A percentile compares a stretch with the other conserved stretches of the same genome.
phyloP scores from a whole-genome alignment of 2,329 filamentous ascomycete species.

The Neocucurbitaria cava region DNA sequence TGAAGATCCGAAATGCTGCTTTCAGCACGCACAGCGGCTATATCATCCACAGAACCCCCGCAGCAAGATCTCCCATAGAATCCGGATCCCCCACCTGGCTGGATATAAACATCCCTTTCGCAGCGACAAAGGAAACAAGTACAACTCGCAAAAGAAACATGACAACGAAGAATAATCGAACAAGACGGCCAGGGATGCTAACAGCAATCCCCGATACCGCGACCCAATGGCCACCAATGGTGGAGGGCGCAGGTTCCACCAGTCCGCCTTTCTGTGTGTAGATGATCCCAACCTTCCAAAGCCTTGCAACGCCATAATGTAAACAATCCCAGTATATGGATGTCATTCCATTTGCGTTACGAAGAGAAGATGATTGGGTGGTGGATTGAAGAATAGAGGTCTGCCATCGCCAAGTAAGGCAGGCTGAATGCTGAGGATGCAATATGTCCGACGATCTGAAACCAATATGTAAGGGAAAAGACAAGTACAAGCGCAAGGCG shows the following conservation, averaged over 20 bases:
- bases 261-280: constrained; percentile 40
- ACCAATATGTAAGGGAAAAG: constrained; percentile 34
- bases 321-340: constrained; percentile 38
- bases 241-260: constrained; percentile 38
- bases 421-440: constrained; percentile 24
- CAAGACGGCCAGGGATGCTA: constrained; percentile 23
- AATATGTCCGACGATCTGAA: constrained; percentile 38
- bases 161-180: constrained; percentile 19
- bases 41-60: constrained; percentile 24
- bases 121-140: constrained; percentile 24
- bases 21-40: constrained; percentile 45
- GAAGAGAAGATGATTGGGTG: constrained; percentile 26
- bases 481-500: constrained; percentile 28
- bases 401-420: constrained; percentile 23
- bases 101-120: constrained; percentile 16
- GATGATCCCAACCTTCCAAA: constrained; percentile 25
- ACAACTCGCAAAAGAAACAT: constrained; percentile 18
- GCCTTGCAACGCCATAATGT: constrained; percentile 43
- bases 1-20: constrained; percentile 35
- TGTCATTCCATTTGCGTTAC: constrained; percentile 49
- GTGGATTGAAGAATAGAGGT: constrained; percentile 24
- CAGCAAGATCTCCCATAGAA: constrained; percentile 27
- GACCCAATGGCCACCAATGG: constrained; percentile 16
- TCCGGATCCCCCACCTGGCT: constrained; percentile 18
- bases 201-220: constrained; percentile 28